A percentile compares a stretch with the other conserved stretches of the same genome.
Conservation (phyloP, 225 moss, liverwort and hornwort species). For the Polytrichum commune region DNA sequence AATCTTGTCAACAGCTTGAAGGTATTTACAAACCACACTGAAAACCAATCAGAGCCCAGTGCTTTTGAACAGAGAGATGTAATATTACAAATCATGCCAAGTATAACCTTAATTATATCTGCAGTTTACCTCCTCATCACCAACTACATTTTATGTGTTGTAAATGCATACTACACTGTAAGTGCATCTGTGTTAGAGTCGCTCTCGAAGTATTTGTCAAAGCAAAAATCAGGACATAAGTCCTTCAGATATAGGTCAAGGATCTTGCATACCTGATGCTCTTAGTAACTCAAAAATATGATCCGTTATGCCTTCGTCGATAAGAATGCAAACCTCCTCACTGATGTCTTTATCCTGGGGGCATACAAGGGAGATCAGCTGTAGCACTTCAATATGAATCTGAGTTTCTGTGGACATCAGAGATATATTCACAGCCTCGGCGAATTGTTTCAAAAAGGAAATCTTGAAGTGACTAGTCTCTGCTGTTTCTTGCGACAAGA, state of each 20-base stretch:
- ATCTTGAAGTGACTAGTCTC: slow-evolving; percentile 7
- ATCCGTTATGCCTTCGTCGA: slow-evolving; percentile 68
- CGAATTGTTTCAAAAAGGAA: slow-evolving; percentile 51
- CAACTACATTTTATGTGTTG: no score
- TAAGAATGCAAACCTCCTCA: slow-evolving; percentile 46
- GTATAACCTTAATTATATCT: no score
- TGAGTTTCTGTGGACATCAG: slow-evolving; percentile 65
- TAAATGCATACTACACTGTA: no score
- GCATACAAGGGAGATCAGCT: slow-evolving; percentile 57
- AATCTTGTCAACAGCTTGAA: no score
- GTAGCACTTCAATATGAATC: slow-evolving; percentile 62
- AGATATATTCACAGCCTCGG: slow-evolving; percentile 68
- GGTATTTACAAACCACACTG: no score
- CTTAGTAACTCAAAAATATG: slow-evolving; percentile 77
- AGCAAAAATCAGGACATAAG: not conserved
- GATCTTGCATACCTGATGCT: slow-evolving; percentile 51
- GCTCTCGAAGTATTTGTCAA: not conserved
- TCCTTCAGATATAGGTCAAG: not conserved
- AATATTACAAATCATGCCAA: no score
- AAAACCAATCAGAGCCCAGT: no score
- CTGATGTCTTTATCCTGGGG: slow-evolving; percentile 37
- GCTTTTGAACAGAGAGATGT: no score
- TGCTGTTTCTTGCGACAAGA: slow-evolving; percentile 1
- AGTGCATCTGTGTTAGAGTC: no score
- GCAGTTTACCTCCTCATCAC: no score